Conservation (phyloP, 495 filamentous ascomycete genomes). For the Hypomontagnella monticulosa region DNA sequence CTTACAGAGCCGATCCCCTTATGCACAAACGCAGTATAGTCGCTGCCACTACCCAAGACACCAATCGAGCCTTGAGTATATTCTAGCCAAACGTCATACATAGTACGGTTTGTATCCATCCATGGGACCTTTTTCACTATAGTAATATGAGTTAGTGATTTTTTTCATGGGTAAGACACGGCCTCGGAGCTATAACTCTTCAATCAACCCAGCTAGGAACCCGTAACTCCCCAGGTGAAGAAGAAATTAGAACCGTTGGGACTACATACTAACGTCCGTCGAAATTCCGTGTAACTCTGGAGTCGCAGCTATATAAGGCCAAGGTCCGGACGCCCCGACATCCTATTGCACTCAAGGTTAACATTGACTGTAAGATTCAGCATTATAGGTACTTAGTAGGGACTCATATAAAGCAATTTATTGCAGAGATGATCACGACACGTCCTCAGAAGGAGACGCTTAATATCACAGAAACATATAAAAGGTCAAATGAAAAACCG, state of each 20-base stretch:
- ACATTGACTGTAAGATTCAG: not conserved
- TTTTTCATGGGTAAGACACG: too few species aligned
- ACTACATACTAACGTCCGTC: conserved; percentile 58
- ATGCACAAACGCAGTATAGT: conserved; percentile 87
- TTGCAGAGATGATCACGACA: not conserved
- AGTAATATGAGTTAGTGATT: too few species aligned
- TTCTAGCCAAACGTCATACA: conserved; percentile 71
- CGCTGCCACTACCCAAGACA: conserved; percentile 80
- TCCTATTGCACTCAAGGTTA: conserved; percentile 51
- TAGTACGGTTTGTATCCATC: conserved; percentile 75
- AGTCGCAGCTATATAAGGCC: conserved; percentile 73
- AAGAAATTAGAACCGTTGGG: too few species aligned
- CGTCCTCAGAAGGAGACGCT: too few species aligned
- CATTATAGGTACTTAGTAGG: too few species aligned
- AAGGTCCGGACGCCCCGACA: conserved; percentile 73
- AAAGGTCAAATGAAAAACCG: too few species aligned
- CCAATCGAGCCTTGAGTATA: conserved; percentile 48
- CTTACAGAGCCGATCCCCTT: conserved; percentile 80
- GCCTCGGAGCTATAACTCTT: too few species aligned
- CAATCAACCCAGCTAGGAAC: too few species aligned
- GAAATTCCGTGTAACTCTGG: conserved; percentile 80
- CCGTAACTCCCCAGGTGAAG: too few species aligned
- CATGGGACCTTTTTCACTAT: conserved; percentile 69
- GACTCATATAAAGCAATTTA: not conserved
- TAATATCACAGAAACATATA: too few species aligned